A percentile compares a stretch with the other conserved stretches of the same genome.
These are phyloP conservation scores for Truncatella angustata DNA, from an alignment of 2,329 filamentous ascomycete species.

Conservation along the genomic window DNA sequence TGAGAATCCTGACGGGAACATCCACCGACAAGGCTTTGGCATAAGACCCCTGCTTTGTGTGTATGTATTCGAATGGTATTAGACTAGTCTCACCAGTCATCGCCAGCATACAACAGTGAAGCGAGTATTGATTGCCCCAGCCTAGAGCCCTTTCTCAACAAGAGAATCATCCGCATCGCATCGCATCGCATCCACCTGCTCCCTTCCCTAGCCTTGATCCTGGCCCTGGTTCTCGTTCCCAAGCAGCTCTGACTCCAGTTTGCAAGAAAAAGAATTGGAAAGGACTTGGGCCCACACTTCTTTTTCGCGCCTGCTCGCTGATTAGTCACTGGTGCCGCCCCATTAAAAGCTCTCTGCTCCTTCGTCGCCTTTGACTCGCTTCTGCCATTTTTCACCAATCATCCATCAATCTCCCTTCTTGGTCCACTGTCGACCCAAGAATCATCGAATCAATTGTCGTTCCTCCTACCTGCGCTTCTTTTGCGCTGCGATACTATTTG, in stretches of 20 bases:
- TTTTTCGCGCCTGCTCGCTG: slow-evolving; percentile 22
- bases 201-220: too few relatives aligned
- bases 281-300: slow-evolving; percentile 3
- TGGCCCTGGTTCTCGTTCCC: too few relatives aligned
- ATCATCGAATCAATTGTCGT: slow-evolving; percentile 30
- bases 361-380: slow-evolving; percentile 31
- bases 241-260: too few relatives aligned
- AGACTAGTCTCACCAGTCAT: too few relatives aligned
- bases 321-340: slow-evolving; percentile 32
- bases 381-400: slow-evolving; percentile 34
- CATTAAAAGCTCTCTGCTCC: slow-evolving; percentile 30
- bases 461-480: slow-evolving; percentile 15
- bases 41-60: background rate
- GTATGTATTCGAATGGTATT: too few relatives aligned
- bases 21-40: background rate
- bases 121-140: too few relatives aligned
- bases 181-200: too few relatives aligned
- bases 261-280: background rate
- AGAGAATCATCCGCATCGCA: too few relatives aligned
- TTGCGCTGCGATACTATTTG: too few relatives aligned
- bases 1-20: background rate
- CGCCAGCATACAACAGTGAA: too few relatives aligned
- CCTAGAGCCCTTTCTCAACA: too few relatives aligned
- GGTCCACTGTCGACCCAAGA: slow-evolving; percentile 30
- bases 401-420: slow-evolving; percentile 24